phyloP scores from a whole-genome alignment of 108 stramenopile genomes.

The Chaetoceros tenuissimus region DNA sequence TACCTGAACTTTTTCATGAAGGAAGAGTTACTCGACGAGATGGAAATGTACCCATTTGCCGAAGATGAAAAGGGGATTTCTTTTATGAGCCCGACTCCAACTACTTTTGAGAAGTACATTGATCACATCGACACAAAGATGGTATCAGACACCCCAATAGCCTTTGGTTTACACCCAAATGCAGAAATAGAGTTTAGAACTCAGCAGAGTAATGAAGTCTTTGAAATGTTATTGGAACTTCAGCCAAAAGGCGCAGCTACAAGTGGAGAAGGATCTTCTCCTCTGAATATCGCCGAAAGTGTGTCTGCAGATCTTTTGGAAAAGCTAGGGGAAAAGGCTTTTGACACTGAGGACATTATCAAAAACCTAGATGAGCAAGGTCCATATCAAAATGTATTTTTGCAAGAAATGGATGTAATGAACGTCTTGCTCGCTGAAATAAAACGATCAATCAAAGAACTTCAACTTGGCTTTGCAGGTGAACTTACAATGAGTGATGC shows the following conservation, averaged over 20 bases:
- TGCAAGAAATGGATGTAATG: slow-evolving; percentile 91
- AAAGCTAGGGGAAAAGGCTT: slow-evolving; percentile 73
- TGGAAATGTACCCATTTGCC: slow-evolving; percentile 84
- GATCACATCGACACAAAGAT: slow-evolving; percentile 79
- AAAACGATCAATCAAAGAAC: slow-evolving; percentile 73
- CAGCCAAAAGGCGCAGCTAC: slow-evolving; percentile 36
- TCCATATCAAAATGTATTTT: slow-evolving; percentile 88
- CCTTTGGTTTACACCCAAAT: slow-evolving; percentile 90
- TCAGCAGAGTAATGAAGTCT: slow-evolving; percentile 67
- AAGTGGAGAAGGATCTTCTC: slow-evolving; percentile 33
- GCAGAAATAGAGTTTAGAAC: slow-evolving; percentile 92
- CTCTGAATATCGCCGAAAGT: slow-evolving; percentile 51
- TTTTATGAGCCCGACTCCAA: slow-evolving; percentile 78
- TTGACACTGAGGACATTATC: slow-evolving; percentile 76
- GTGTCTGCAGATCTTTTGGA: slow-evolving; percentile 59
- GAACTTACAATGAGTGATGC: slow-evolving; percentile 86
- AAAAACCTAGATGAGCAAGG: slow-evolving; percentile 65
- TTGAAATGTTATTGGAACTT: slow-evolving; percentile 38
- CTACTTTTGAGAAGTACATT: slow-evolving; percentile 84
- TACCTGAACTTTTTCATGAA: slow-evolving; percentile 90
- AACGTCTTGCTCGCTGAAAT: slow-evolving; percentile 74
- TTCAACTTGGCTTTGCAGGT: slow-evolving; percentile 83
- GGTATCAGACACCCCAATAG: slow-evolving; percentile 79
- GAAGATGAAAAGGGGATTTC: slow-evolving; percentile 79
- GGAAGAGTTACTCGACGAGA: slow-evolving; percentile 88